Percentiles rank a stretch among this genome's conserved stretches.
These are phyloP conservation scores for Penicillium sp. DNA, from an alignment of 2,329 filamentous ascomycete species.

Conservation along the genomic window DNA sequence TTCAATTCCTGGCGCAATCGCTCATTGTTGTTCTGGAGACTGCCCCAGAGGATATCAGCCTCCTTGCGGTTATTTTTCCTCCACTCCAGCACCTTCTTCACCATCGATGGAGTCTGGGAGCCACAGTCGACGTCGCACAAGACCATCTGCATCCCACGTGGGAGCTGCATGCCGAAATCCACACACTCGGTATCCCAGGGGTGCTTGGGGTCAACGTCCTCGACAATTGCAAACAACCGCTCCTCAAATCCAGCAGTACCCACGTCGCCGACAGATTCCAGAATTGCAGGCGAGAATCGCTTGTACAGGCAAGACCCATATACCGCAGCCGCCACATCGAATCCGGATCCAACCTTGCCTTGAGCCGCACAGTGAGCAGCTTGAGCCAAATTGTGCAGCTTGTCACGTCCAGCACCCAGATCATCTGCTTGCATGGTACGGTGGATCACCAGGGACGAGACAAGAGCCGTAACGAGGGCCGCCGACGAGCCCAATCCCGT, in stretches of 20 bases:
- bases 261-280: conserved; percentile 70
- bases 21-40: conserved; percentile 76
- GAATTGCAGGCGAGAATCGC: conserved; percentile 83
- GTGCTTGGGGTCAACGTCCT: conserved; percentile 57
- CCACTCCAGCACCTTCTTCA: conserved; percentile 89
- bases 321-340: conserved; percentile 91
- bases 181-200: conserved; percentile 81
- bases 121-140: conserved; percentile 98
- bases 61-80: conserved; percentile 66
- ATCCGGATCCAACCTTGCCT: conserved; percentile 94
- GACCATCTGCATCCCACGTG: conserved; percentile 74
- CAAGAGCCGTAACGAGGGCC: conserved; percentile 86
- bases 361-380: conserved; percentile 93
- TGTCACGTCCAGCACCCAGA: conserved; percentile 59
- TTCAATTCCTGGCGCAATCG: conserved; percentile 69
- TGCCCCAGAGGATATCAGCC: conserved; percentile 75
- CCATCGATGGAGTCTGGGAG: conserved; percentile 92
- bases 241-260: conserved; percentile 70
- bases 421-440: conserved; percentile 52
- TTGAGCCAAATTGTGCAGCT: conserved; percentile 91
- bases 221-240: conserved; percentile 69
- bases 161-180: conserved; percentile 73
- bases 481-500: conserved; percentile 95
- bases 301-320: conserved; percentile 91
- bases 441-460: conserved; percentile 56